phyloP scores from a whole-genome alignment of 345 rosid genomes.

The Eucalyptus brandiana region DNA sequence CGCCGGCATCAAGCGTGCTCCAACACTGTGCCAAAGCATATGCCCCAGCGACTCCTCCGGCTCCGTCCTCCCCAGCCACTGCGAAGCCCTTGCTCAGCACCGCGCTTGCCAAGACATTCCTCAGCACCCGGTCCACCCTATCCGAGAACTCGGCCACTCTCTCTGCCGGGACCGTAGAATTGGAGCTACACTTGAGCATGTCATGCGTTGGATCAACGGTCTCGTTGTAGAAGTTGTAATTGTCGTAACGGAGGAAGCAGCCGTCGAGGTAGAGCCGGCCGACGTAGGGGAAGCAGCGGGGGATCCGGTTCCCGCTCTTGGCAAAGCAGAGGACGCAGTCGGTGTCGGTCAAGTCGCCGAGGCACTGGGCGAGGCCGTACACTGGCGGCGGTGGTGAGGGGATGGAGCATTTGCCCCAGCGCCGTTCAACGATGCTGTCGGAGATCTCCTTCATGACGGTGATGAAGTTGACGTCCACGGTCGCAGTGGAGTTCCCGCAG shows the following conservation, averaged over 20 bases:
- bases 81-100: conserved; percentile 27
- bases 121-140: conserved; percentile 16
- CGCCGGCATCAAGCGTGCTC: conserved; percentile 19
- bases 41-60: conserved; percentile 3
- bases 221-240: conserved; percentile 35
- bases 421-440: background rate
- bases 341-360: conserved; percentile 17
- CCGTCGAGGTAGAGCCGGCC: conserved; percentile 52
- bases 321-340: conserved; percentile 33
- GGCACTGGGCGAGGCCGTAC: conserved; percentile 32
- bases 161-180: background rate
- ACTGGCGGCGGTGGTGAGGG: conserved; percentile 1
- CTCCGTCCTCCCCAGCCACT: background rate
- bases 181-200: conserved; percentile 3
- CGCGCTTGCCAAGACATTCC: conserved; percentile 24
- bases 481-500: background rate
- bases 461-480: background rate
- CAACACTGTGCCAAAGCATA: conserved; percentile 75
- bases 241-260: conserved; percentile 56
- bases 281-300: conserved; percentile 14
- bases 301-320: conserved; percentile 4
- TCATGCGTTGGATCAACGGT: conserved; percentile 13
- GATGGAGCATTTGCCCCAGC: conserved; percentile 2
- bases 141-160: background rate
- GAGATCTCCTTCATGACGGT: conserved; percentile 1